Evolutionary conservation across 495 filamentous ascomycete species (phyloP).

Genomic region (Cercophora scortea): DNA sequence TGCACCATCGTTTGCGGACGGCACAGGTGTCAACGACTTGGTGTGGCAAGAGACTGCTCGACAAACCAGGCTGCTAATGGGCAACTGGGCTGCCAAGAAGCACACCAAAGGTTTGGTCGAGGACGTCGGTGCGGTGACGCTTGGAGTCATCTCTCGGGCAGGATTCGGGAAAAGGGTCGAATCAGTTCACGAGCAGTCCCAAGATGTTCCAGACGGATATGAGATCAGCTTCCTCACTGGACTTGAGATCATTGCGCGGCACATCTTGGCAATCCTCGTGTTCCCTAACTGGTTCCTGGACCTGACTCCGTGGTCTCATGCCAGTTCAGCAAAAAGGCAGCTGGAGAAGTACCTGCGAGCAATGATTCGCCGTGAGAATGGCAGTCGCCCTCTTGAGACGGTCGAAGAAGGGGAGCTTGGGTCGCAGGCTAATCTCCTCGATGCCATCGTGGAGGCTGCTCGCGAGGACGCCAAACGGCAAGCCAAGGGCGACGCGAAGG

Average conservation of each 20-base stretch:
- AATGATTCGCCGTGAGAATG: neutral
- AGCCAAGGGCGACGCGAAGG: slow-evolving; percentile 3
- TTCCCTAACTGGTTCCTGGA: neutral
- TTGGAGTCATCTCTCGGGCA: neutral
- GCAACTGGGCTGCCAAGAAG: neutral
- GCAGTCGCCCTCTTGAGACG: neutral
- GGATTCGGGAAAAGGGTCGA: neutral
- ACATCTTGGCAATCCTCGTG: neutral
- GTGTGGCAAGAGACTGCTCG: slow-evolving; percentile 14
- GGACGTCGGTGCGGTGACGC: neutral
- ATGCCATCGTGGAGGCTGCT: neutral
- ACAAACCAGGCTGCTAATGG: slow-evolving; percentile 5
- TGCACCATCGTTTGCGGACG: slow-evolving; percentile 13
- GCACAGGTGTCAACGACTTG: slow-evolving; percentile 11
- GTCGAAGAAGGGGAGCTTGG: neutral
- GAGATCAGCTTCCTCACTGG: neutral
- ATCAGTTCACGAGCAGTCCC: neutral
- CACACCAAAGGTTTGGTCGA: neutral
- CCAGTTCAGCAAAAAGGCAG: neutral
- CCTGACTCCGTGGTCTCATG: neutral
- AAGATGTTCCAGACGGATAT: neutral
- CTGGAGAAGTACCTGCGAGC: neutral
- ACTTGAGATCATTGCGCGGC: neutral
- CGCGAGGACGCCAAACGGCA: neutral
- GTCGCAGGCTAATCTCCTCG: neutral